Evolutionary conservation across 768 basidiomycete genomes (phyloP), one percentile per base, ranked within the genome.

Genomic region (Collybia sp.): DNA sequence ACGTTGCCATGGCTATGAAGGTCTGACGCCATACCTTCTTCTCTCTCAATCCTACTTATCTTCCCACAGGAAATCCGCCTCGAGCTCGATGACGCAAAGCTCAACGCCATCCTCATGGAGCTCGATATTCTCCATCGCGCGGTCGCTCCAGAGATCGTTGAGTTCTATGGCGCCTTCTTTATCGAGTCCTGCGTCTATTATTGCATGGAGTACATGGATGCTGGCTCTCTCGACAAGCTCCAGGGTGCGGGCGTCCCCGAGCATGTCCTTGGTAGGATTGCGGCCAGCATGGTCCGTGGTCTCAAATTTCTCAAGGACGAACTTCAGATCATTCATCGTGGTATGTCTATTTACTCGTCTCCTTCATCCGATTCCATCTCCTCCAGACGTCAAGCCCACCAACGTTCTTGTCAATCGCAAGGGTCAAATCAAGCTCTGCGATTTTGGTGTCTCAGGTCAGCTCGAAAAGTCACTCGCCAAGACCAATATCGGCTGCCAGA

Each of bases 121-220:
- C 87, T 99, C 44, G 95, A 99, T 61, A 88, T 99, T 53, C 81
- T 99, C 6, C 96, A 99, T 65, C 89, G 93, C 15, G 94, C 94
- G 2, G 77, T 85, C 37, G 83, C 88, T 8, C 88, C 88, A 2
- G 83, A 90, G 59, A 98, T 98, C 53, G 91, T 99, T 58, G 96
- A 98, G 50, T 99, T 99, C 57, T 98, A 95, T 61, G 96, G 96
- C 37, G 96, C 96, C 3, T 99, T 99, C 72, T 97, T 96, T 67
- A 93, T 96, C 66, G 96, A 99, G 62, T 91, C 91, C n/a, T 99
- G 95, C 64, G 96, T 99, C 17, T 97, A 99, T 68, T 97, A 96
- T 64, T 98, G 94, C 67, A 98, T 98, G 94, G 96, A 99, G 72
- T 91, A 85, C 68, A 99, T 99, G 96, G 95, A 99, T 62, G 94